Percentiles rank a stretch among this genome's conserved stretches.
These are phyloP conservation scores for Petunia axillaris DNA, from an alignment of 257 asterid species.

Conservation along the genomic window DNA sequence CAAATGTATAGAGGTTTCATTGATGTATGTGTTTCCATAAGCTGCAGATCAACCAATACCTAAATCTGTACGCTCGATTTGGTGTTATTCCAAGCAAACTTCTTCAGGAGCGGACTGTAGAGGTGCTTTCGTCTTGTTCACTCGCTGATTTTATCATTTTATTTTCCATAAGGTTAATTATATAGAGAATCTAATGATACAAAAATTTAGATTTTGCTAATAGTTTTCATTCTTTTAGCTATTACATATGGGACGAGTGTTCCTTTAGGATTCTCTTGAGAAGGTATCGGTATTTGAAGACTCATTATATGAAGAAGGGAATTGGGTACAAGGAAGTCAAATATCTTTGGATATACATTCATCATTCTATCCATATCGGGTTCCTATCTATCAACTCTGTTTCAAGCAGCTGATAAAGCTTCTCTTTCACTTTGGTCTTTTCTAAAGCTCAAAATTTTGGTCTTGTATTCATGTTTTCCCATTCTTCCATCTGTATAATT, in stretches of 20 bases:
- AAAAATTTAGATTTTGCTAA: not conserved
- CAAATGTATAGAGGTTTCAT: not conserved
- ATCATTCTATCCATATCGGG: not conserved
- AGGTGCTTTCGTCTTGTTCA: constrained; percentile 52
- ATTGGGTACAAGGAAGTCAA: not conserved
- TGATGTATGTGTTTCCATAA: constrained; percentile 13
- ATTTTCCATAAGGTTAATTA: constrained; percentile 13
- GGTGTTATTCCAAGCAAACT: constrained; percentile 89
- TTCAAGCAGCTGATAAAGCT: not conserved
- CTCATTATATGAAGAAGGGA: not conserved
- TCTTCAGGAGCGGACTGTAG: constrained; percentile 67
- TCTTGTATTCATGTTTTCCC: not conserved
- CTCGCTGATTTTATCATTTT: not conserved
- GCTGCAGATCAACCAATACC: constrained; percentile 78
- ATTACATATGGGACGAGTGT: not conserved
- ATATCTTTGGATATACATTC: not conserved
- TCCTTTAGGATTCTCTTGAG: not conserved
- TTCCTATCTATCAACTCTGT: not conserved
- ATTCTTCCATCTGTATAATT: constrained; percentile 9
- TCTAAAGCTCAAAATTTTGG: not conserved
- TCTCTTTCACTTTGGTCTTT: not conserved
- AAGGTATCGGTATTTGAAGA: not conserved
- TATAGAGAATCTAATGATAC: not conserved
- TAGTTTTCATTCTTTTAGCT: not conserved
- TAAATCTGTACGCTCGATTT: constrained; percentile 55